Conservation (phyloP, 2,329 filamentous ascomycete genomes). For the Drechslerella stenobrocha region DNA sequence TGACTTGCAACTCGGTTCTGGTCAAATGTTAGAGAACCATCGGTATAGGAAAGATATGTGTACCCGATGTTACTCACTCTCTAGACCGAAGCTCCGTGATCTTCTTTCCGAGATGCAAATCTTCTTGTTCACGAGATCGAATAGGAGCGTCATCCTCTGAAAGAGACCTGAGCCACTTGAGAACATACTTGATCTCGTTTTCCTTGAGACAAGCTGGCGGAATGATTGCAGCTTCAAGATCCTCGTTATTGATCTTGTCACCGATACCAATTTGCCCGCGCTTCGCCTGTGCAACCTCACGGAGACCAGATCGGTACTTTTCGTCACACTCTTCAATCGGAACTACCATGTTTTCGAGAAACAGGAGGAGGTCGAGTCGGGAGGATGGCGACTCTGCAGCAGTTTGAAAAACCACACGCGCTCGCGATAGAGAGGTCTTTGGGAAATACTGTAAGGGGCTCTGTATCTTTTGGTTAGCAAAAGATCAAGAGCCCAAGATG, state of each 20-base stretch:
- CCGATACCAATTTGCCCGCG: constrained; percentile 10
- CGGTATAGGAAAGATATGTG: neutral
- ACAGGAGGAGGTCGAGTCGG: constrained; percentile 46
- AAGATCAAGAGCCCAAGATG: neutral
- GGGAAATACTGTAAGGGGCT: constrained; percentile 40
- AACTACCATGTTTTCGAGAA: constrained; percentile 37
- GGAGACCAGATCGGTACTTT: constrained; percentile 31
- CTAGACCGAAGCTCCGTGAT: constrained; percentile 32
- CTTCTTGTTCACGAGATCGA: constrained; percentile 35
- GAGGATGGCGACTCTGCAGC: constrained; percentile 18
- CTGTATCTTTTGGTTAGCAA: constrained; percentile 14
- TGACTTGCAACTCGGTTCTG: constrained; percentile 74
- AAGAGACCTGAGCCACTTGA: constrained; percentile 40
- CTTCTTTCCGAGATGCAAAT: constrained; percentile 23
- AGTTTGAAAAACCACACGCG: constrained; percentile 28
- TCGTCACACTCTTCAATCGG: constrained; percentile 35
- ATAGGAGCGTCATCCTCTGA: constrained; percentile 30
- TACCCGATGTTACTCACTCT: constrained; percentile 18
- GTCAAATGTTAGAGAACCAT: neutral
- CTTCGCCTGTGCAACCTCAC: constrained; percentile 19
- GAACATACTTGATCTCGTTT: constrained; percentile 45
- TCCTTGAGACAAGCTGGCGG: constrained; percentile 37
- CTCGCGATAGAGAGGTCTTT: constrained; percentile 31
- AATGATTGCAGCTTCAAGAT: constrained; percentile 29
- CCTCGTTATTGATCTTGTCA: constrained; percentile 29